phyloP scores from a whole-genome alignment of 2,329 filamentous ascomycete species.

The Didymella sp. region DNA sequence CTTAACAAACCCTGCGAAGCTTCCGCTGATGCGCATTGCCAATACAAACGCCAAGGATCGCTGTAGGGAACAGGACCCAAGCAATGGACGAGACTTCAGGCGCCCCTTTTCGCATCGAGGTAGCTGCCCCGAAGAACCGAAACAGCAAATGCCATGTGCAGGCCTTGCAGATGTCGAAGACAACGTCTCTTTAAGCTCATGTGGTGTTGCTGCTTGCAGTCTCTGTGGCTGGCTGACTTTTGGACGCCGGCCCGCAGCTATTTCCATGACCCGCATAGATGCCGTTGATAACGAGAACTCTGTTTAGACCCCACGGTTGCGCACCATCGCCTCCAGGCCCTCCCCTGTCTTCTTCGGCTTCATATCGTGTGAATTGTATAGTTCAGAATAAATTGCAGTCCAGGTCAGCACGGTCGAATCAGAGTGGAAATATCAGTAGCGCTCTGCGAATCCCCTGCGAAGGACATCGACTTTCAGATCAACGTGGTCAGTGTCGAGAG shows the following conservation, averaged over 20 bases:
- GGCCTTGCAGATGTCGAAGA: background rate
- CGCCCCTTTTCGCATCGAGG: slow-evolving; percentile 10
- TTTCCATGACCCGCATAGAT: slow-evolving; percentile 3
- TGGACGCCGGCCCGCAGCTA: background rate
- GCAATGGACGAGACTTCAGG: slow-evolving; percentile 1
- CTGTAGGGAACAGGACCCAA: slow-evolving; percentile 6
- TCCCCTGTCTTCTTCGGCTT: slow-evolving; percentile 2
- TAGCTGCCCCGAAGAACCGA: background rate
- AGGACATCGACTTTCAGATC: background rate
- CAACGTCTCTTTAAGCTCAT: slow-evolving; percentile 3
- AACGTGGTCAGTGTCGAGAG: background rate
- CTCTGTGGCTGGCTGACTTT: slow-evolving; percentile 5
- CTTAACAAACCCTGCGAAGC: slow-evolving; percentile 1
- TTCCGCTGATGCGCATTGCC: slow-evolving; percentile 12
- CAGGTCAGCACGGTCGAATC: background rate
- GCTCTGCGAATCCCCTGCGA: background rate
- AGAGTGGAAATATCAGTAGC: background rate
- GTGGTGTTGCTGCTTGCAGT: slow-evolving; percentile 1
- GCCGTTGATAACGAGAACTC: slow-evolving; percentile 7
- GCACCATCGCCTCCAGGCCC: background rate
- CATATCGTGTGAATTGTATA: background rate
- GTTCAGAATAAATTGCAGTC: background rate
- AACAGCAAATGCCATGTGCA: background rate
- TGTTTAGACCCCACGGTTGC: slow-evolving; percentile 3
- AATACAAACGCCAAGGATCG: slow-evolving; percentile 13